Percentiles rank a stretch among this genome's conserved stretches.
Conservation (phyloP, 257 asterid genomes). For the Oldenlandia corymbosa region DNA sequence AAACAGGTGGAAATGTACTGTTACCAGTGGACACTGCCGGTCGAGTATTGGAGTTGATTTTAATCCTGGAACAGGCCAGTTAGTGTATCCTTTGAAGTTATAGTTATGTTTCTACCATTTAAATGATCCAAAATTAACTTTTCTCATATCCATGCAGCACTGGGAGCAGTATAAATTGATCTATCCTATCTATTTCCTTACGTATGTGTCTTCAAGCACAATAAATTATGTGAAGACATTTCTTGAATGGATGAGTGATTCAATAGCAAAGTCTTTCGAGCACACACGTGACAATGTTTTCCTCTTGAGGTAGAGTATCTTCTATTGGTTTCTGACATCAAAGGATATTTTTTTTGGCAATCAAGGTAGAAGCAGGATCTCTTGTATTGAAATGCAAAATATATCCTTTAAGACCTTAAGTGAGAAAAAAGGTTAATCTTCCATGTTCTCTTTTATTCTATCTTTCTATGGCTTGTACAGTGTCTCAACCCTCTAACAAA, state of each 20-base stretch:
- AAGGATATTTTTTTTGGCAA: neutral
- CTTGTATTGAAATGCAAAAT: neutral
- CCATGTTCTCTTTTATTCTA: neutral
- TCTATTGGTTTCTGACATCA: neutral
- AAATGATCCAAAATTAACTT: conserved; percentile 17
- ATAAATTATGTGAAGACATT: conserved; percentile 90
- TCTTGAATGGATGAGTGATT: conserved; percentile 99
- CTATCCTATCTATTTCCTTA: conserved; percentile 78
- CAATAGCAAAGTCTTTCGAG: conserved; percentile 92
- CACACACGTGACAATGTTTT: conserved; percentile 90
- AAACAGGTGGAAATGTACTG: conserved; percentile 76
- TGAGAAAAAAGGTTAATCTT: neutral
- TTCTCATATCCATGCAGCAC: conserved; percentile 54
- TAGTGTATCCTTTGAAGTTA: conserved; percentile 8
- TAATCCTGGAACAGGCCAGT: conserved; percentile 82
- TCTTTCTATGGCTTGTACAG: neutral
- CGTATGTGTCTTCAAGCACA: conserved; percentile 88
- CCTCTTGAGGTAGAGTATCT: conserved; percentile 64
- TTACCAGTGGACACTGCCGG: conserved; percentile 97
- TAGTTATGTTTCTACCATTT: conserved; percentile 13
- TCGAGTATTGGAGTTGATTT: conserved; percentile 84
- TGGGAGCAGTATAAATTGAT: conserved; percentile 73
- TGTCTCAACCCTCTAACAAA: neutral
- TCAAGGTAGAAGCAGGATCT: neutral
- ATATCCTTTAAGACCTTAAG: neutral